A percentile compares a stretch with the other conserved stretches of the same genome.
phyloP scores from a whole-genome alignment of 2,329 filamentous ascomycete genomes.

The Esteya vermicola region DNA sequence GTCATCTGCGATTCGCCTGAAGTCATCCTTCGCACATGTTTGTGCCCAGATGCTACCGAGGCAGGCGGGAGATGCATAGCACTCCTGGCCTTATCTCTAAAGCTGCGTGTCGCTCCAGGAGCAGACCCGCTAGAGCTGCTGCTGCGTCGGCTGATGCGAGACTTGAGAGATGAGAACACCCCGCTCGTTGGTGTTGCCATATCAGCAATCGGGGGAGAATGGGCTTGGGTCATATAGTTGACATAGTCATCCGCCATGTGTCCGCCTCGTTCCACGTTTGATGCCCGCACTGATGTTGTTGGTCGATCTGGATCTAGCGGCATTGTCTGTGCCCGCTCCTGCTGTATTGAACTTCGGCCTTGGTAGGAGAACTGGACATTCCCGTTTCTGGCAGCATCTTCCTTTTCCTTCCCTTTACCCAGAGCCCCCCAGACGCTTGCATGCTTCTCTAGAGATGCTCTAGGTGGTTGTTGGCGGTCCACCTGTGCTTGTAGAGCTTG shows the following conservation, averaged over 20 bases:
- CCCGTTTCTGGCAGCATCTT: too few relatives aligned
- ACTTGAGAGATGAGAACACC: slow-evolving; percentile 8
- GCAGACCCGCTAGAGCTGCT: slow-evolving; percentile 5
- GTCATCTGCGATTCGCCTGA: not conserved
- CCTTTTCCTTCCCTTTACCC: too few relatives aligned
- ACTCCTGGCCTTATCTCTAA: slow-evolving; percentile 7
- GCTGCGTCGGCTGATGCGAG: slow-evolving; percentile 8
- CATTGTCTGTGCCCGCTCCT: too few relatives aligned
- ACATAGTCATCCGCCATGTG: not conserved
- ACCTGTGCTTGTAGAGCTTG: too few relatives aligned
- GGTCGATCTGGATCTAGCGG: too few relatives aligned
- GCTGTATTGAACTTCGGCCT: too few relatives aligned
- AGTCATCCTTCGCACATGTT: not conserved
- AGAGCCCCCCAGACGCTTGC: too few relatives aligned
- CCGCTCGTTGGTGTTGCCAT: slow-evolving; percentile 2
- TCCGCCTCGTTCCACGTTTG: not conserved
- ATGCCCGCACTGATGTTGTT: too few relatives aligned
- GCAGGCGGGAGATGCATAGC: slow-evolving; percentile 3
- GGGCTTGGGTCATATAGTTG: slow-evolving; percentile 1
- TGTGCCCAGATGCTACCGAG: not conserved
- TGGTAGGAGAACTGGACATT: too few relatives aligned
- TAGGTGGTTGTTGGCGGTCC: too few relatives aligned
- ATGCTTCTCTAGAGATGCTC: too few relatives aligned
- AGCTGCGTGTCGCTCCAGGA: slow-evolving; percentile 3
- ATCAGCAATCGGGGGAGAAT: not conserved